Percentiles rank a stretch among this genome's conserved stretches.
Evolutionary conservation across 164 flowering plant genomes (phyloP).

Genomic region (Annona cherimola): DNA sequence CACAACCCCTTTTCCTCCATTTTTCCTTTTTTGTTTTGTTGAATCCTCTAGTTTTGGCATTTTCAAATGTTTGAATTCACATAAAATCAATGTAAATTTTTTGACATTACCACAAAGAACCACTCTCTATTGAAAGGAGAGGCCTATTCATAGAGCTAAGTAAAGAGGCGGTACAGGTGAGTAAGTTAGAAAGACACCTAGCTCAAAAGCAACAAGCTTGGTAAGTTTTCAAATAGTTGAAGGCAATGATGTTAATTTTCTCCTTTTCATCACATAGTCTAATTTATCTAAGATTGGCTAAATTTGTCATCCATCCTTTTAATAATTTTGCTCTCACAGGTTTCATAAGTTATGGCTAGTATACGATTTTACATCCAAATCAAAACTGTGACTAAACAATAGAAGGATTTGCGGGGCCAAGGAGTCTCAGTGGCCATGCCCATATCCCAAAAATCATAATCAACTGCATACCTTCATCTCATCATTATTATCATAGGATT

Average conservation of each 20-base stretch:
- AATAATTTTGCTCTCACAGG: background rate
- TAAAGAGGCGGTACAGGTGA: no score
- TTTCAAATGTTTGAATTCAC: conserved; percentile 76
- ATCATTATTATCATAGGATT: background rate
- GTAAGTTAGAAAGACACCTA: no score
- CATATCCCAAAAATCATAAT: conserved; percentile 25
- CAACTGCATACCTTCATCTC: background rate
- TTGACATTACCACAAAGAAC: no score
- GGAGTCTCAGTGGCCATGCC: conserved; percentile 33
- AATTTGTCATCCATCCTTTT: background rate
- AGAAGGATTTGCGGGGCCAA: conserved; percentile 49
- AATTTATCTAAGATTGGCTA: background rate
- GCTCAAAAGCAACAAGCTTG: no score
- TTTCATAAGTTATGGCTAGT: conserved; percentile 22
- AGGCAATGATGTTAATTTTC: no score
- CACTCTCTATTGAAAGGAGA: no score
- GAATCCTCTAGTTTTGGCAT: conserved; percentile 8
- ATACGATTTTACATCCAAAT: conserved; percentile 56
- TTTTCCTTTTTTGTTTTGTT: background rate
- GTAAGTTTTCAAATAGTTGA: no score
- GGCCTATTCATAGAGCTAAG: no score
- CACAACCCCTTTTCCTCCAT: background rate
- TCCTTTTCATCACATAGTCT: background rate
- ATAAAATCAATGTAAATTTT: conserved; percentile 73
- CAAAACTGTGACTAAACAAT: conserved; percentile 63